Conservation (phyloP, 768 basidiomycete species). For the Kwoniella newhampshirensis region DNA sequence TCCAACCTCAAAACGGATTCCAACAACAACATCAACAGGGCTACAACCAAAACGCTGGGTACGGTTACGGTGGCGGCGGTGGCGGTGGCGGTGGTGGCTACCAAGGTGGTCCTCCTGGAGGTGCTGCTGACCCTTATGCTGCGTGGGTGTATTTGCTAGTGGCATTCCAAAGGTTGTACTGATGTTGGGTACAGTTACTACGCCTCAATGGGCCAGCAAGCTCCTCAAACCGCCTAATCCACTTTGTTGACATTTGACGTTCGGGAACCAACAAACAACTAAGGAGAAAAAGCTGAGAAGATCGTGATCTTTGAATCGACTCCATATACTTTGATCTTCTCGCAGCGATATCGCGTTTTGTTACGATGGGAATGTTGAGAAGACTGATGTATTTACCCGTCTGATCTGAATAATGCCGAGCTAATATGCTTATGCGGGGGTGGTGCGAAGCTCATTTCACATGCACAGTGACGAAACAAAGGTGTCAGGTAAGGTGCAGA, state of each 20-base stretch:
- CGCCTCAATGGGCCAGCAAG: constrained; percentile 34
- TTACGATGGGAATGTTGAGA: background rate
- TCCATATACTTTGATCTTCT: too few species aligned
- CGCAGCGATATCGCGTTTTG: background rate
- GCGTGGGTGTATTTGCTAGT: constrained; percentile 33
- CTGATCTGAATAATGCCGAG: background rate
- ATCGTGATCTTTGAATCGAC: too few species aligned
- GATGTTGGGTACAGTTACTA: constrained; percentile 28
- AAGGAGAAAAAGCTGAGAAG: too few species aligned
- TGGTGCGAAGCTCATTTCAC: too few species aligned
- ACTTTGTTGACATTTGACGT: background rate
- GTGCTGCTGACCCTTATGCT: constrained; percentile 47
- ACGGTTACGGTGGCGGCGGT: constrained; percentile 27
- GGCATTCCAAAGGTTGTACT: constrained; percentile 1
- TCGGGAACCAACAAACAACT: background rate
- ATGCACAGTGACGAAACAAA: too few species aligned
- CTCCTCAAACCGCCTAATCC: constrained; percentile 13
- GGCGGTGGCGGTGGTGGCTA: constrained; percentile 22
- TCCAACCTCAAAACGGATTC: constrained; percentile 7
- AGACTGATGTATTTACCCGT: constrained; percentile 18
- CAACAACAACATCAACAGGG: constrained; percentile 9
- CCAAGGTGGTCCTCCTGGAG: constrained; percentile 22
- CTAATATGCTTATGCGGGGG: too few species aligned
- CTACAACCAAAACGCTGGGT: constrained; percentile 6
- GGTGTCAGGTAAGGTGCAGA: too few species aligned